Conservation (phyloP, 345 rosid genomes). For the Syzygium aqueum region DNA sequence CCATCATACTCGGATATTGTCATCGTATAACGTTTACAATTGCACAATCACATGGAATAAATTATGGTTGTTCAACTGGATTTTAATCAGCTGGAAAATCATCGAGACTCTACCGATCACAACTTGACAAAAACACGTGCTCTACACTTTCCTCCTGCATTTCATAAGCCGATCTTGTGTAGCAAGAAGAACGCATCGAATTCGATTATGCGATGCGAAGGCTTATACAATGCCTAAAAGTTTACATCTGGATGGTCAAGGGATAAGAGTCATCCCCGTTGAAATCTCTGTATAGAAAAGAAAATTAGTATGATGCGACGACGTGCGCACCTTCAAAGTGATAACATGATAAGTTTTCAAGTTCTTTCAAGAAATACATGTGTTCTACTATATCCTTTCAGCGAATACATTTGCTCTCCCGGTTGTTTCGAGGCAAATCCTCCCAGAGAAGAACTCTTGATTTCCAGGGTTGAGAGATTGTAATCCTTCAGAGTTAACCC, state of each 20-base stretch:
- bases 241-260: not conserved
- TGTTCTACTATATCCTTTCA: not conserved
- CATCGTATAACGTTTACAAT: not conserved
- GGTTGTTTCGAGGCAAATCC: not conserved
- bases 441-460: not conserved
- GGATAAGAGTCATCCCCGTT: not conserved
- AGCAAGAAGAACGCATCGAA: not conserved
- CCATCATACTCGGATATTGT: not conserved
- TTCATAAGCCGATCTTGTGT: not conserved
- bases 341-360: not conserved
- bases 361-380: not conserved
- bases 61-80: not conserved
- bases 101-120: not conserved
- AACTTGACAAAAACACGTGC: not conserved
- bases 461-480: not conserved
- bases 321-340: not conserved
- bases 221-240: not conserved
- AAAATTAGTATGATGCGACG: not conserved
- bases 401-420: not conserved
- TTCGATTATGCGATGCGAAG: not conserved
- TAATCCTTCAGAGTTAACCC: not conserved
- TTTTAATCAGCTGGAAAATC: not conserved
- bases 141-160: not conserved
- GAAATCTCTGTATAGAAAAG: not conserved
- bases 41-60: not conserved